phyloP scores from a whole-genome alignment of 2,329 filamentous ascomycete species.

The Cladosporium phlei region DNA sequence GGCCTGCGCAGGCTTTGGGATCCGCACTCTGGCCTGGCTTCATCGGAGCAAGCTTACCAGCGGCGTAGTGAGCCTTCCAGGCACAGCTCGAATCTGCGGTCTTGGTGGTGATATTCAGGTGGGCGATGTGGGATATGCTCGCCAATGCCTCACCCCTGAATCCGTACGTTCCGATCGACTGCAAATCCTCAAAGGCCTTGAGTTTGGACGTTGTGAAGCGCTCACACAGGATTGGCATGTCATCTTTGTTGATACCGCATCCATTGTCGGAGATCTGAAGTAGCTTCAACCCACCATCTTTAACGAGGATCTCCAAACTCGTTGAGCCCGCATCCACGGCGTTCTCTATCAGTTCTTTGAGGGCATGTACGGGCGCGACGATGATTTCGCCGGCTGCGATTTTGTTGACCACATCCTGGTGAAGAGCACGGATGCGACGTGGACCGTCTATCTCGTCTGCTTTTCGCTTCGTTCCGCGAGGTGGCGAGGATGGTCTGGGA shows the following conservation, averaged over 20 bases:
- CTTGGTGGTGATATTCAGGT: slow-evolving; percentile 90
- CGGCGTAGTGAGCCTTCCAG: slow-evolving; percentile 83
- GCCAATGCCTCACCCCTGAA: slow-evolving; percentile 94
- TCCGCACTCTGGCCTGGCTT: slow-evolving; percentile 85
- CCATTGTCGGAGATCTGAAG: slow-evolving; percentile 98
- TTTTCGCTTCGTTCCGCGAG: slow-evolving; percentile 32
- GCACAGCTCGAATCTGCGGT: slow-evolving; percentile 83
- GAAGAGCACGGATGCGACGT: slow-evolving; percentile 65
- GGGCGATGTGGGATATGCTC: slow-evolving; percentile 97
- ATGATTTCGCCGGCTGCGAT: slow-evolving; percentile 98
- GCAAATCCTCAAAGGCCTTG: slow-evolving; percentile 85
- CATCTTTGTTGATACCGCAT: slow-evolving; percentile 89
- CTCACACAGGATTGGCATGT: slow-evolving; percentile 86
- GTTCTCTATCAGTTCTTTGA: slow-evolving; percentile 97
- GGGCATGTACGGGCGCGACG: slow-evolving; percentile 87
- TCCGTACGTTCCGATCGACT: slow-evolving; percentile 89
- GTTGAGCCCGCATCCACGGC: slow-evolving; percentile 96
- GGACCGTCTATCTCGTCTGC: slow-evolving; percentile 32
- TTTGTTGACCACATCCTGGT: slow-evolving; percentile 93
- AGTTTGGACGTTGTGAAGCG: slow-evolving; percentile 96
- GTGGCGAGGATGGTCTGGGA: slow-evolving; percentile 17
- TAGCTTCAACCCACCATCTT: slow-evolving; percentile 90
- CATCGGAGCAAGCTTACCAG: slow-evolving; percentile 72
- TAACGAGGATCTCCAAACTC: slow-evolving; percentile 81
- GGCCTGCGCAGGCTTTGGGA: slow-evolving; percentile 81